Evolutionary conservation across 257 asterid genomes (phyloP).

Genomic region (Apocynum venetum): DNA sequence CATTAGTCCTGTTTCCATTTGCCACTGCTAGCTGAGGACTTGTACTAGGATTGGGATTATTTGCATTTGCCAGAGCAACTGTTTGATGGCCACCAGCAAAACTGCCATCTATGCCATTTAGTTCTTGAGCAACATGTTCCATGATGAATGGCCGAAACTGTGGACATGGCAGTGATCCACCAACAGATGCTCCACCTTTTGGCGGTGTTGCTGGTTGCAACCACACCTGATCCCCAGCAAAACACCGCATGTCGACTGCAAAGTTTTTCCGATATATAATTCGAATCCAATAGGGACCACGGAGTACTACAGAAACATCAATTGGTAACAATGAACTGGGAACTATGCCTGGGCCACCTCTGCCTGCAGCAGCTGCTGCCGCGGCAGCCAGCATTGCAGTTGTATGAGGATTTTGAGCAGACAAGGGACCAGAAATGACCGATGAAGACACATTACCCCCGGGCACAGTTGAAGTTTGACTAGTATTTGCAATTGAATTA

Average conservation of each 20-base stretch:
- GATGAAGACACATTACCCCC: conserved; percentile 47
- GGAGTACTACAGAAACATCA: conserved; percentile 97
- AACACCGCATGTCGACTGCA: conserved; percentile 99
- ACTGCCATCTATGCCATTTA: conserved; percentile 86
- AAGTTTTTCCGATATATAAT: conserved; percentile 87
- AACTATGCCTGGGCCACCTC: conserved; percentile 98
- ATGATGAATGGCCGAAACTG: conserved; percentile 97
- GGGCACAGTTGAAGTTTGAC: conserved; percentile 65
- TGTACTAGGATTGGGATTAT: conserved; percentile 47
- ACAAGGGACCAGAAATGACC: conserved; percentile 45
- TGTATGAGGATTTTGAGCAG: conserved; percentile 49
- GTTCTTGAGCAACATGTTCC: conserved; percentile 99
- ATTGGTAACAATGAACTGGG: conserved; percentile 98
- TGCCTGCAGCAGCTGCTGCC: conserved; percentile 83
- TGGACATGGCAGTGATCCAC: conserved; percentile 99
- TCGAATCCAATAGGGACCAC: conserved; percentile 99
- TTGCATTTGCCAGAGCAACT: conserved; percentile 57
- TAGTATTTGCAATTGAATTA: conserved; percentile 46
- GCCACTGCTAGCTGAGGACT: conserved; percentile 53
- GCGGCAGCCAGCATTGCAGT: conserved; percentile 81
- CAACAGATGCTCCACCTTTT: conserved; percentile 81
- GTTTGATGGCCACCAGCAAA: conserved; percentile 81
- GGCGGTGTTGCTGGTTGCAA: conserved; percentile 99
- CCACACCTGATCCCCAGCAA: conserved; percentile 99
- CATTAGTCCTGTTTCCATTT: conserved; percentile 59